Percentiles rank a stretch among this genome's conserved stretches.
Evolutionary conservation across 2,329 filamentous ascomycete genomes (phyloP).

Genomic region (Aspergillus novofumigatus): DNA sequence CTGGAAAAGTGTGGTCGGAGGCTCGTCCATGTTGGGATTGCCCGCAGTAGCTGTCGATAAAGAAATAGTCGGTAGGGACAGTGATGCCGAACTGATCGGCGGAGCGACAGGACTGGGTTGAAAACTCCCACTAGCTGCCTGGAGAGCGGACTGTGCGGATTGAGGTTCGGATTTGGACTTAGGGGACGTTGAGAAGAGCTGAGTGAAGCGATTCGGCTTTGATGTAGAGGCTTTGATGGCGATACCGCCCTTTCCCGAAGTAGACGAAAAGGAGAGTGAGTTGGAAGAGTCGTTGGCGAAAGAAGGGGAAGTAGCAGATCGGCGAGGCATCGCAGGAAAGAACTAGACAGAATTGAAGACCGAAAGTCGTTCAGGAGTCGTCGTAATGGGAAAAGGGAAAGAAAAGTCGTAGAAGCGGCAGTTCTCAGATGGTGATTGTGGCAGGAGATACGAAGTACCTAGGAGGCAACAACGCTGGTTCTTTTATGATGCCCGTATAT

Average conservation of each 20-base stretch:
- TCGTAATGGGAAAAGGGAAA: background rate
- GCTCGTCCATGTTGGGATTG: slow-evolving; percentile 68
- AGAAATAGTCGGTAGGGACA: slow-evolving; percentile 85
- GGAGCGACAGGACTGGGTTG: slow-evolving; percentile 49
- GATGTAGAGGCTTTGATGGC: slow-evolving; percentile 47
- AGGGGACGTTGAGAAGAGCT: slow-evolving; percentile 77
- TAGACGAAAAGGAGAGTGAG: slow-evolving; percentile 47
- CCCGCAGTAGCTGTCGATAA: slow-evolving; percentile 80
- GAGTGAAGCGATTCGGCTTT: slow-evolving; percentile 72
- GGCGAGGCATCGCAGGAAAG: slow-evolving; percentile 57
- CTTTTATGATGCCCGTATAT: background rate
- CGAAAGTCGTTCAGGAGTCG: background rate
- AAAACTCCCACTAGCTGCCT: slow-evolving; percentile 58
- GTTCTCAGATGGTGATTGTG: background rate
- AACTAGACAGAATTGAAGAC: slow-evolving; percentile 9
- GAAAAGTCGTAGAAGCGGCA: background rate
- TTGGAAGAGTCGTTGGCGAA: slow-evolving; percentile 49
- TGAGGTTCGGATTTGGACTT: slow-evolving; percentile 63
- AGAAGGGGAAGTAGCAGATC: slow-evolving; percentile 57
- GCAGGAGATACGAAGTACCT: background rate
- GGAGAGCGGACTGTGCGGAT: slow-evolving; percentile 56
- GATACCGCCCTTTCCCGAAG: slow-evolving; percentile 53
- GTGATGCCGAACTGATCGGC: slow-evolving; percentile 65
- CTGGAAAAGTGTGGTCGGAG: slow-evolving; percentile 77
- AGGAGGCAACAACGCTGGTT: background rate